These are phyloP conservation scores for Aspergillus vadensis DNA, from an alignment of 2,329 filamentous ascomycete species.

Conservation along the genomic window DNA sequence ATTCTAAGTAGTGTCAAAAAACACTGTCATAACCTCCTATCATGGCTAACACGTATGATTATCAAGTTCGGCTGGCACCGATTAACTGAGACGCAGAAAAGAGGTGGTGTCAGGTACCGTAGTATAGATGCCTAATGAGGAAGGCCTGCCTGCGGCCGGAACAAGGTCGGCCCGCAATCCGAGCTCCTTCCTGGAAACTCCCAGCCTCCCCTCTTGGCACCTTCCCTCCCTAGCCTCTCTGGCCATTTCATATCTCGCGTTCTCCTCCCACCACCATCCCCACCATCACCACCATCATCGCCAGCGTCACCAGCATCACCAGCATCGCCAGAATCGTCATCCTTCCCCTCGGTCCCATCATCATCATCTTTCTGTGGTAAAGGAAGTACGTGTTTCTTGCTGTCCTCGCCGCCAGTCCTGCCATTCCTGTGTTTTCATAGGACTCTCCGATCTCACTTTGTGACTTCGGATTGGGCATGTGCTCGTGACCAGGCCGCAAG, in stretches of 20 bases:
- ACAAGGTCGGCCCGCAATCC: no score
- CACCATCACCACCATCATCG: background rate
- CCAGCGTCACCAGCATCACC: background rate
- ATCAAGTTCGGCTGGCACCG: no score
- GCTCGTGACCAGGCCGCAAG: conserved; percentile 22
- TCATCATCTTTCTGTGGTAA: background rate
- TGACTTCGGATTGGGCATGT: conserved; percentile 22
- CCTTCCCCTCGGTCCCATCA: background rate
- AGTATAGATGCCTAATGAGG: no score
- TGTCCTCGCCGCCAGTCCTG: conserved; percentile 22
- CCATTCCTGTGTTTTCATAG: conserved; percentile 28
- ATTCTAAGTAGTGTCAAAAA: no score
- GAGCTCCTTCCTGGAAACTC: background rate
- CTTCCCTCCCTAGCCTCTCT: background rate
- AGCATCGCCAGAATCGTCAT: background rate
- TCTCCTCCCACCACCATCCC: background rate
- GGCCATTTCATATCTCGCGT: background rate
- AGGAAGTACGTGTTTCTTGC: conserved; percentile 20
- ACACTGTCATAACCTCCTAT: no score
- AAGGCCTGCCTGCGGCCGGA: no score
- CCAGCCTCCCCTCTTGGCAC: background rate
- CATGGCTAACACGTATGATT: no score
- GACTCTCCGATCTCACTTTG: conserved; percentile 25
- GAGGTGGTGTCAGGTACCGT: no score
- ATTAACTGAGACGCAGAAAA: no score